Percentiles rank a stretch among this genome's conserved stretches.
Evolutionary conservation across 2,329 filamentous ascomycete species (phyloP).

Genomic region (Cladosporium sphaerospermum): DNA sequence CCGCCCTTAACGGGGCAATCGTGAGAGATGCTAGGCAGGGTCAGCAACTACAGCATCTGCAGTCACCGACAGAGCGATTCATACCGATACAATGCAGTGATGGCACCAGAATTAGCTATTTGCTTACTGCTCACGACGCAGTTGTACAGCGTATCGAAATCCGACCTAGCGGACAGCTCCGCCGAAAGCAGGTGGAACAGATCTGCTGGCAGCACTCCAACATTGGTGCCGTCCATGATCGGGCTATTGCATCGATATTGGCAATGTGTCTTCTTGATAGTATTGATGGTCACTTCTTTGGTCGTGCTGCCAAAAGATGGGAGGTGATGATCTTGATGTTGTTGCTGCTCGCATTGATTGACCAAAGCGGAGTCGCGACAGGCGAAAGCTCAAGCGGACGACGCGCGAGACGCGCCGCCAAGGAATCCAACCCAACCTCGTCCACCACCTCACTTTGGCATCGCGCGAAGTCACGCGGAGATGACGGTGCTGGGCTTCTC

Average conservation of each 20-base stretch:
- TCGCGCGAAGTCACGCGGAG: neutral
- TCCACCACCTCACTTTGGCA: neutral
- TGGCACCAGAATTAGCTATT: slow-evolving; percentile 50
- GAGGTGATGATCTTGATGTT: slow-evolving; percentile 6
- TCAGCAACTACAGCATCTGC: neutral
- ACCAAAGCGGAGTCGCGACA: neutral
- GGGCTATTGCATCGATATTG: neutral
- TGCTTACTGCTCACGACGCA: slow-evolving; percentile 51
- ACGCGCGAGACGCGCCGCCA: neutral
- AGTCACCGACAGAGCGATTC: slow-evolving; percentile 10
- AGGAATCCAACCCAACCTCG: slow-evolving; percentile 6
- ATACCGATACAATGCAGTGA: slow-evolving; percentile 59
- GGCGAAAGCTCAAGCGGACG: neutral
- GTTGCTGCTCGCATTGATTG: slow-evolving; percentile 10
- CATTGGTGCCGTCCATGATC: slow-evolving; percentile 3
- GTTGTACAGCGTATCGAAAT: slow-evolving; percentile 56
- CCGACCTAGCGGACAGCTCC: slow-evolving; percentile 49
- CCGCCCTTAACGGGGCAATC: slow-evolving; percentile 40
- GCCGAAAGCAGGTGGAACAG: slow-evolving; percentile 56
- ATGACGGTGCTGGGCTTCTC: slow-evolving; percentile 58
- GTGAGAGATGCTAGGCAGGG: slow-evolving; percentile 35
- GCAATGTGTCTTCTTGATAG: neutral
- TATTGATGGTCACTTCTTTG: neutral
- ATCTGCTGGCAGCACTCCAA: slow-evolving; percentile 47
- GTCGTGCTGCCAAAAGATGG: neutral